Evolutionary conservation across 306 rosid genomes (phyloP).

Genomic region (Quercus wislizeni): DNA sequence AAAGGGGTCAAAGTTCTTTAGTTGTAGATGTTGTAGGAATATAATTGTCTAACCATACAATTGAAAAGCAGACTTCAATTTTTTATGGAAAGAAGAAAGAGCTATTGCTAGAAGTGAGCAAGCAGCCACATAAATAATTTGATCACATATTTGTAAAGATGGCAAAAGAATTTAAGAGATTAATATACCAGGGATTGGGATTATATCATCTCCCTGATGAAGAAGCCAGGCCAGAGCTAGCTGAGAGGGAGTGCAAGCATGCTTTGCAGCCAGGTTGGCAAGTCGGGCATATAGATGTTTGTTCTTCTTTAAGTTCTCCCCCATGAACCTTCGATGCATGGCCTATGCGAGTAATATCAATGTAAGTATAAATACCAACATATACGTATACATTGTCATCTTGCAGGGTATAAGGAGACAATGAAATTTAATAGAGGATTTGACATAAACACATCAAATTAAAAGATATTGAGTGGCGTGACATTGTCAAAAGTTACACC

Average conservation of each 20-base stretch:
- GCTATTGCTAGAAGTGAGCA: background rate
- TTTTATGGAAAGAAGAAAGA: background rate
- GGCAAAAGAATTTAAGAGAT: background rate
- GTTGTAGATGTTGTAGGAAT: background rate
- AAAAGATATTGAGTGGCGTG: too few species aligned
- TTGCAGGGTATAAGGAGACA: too few species aligned
- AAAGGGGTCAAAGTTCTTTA: background rate
- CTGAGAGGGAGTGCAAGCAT: conserved; percentile 58
- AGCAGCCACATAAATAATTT: background rate
- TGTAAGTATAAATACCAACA: conserved; percentile 8
- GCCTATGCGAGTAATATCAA: background rate
- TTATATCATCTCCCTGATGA: conserved; percentile 56
- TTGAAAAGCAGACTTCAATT: background rate
- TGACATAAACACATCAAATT: background rate
- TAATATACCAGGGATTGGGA: conserved; percentile 69
- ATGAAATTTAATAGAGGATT: too few species aligned
- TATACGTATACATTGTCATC: too few species aligned
- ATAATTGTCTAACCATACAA: background rate
- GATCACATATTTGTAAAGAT: too few species aligned
- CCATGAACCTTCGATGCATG: conserved; percentile 60
- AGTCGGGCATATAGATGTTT: conserved; percentile 39
- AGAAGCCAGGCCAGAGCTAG: conserved; percentile 76
- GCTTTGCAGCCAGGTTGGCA: conserved; percentile 46
- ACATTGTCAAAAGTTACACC: too few species aligned
- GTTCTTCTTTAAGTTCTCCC: conserved; percentile 66